Base-by-base conservation (phyloP, 2,329 filamentous ascomycete genomes). In the Colletotrichum noveboracense region DNA sequence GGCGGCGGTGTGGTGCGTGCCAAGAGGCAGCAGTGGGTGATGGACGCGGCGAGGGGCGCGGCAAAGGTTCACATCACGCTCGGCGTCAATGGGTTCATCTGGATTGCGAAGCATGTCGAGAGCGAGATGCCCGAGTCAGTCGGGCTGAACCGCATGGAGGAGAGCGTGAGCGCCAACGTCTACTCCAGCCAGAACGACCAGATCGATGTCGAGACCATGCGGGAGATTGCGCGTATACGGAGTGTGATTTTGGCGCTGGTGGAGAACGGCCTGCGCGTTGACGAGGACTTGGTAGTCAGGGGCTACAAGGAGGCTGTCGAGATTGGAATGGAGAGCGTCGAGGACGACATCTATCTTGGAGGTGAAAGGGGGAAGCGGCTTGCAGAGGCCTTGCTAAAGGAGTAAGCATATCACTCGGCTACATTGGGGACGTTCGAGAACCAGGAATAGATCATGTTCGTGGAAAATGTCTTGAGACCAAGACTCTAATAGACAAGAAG, bases 11-110 rank as follows among this genome's bases (percentile, higher is more conserved):
- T 98, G 2, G 95, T 98, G 34, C 89, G 97, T 68, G 92, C 93
- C 28, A 91, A 96, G 79, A 88, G 96, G 73, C 97, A 99, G 86
- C 93, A 97, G 55, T 98, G 97, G 90, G 97, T 95, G 1, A 87
- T 98, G 80, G 91, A 93, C 75, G 84, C 83, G 7, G 84, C 83
- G 9, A 86, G 88, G 77, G 88, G 90, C 38, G 89, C 90, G 38
- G 89, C 91, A 68, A 93, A 92, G 77, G 91, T 99, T 32, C 95
- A 98, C 82, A 92, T 98, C 9, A 91, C 98, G 68, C 88, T 99
- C 1, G 97, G 97, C 4, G 97, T 99, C 52, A 99, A 99, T 81
- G 97, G 97, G 1, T 98, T 97, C 83, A 96, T 98, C 74, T 99
- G 95, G 94, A 96, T 98, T 81, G 93, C 93, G 84, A 96, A 95